Conservation (phyloP, 1,284 basidiomycete species). For the Phenoliferia sp. region DNA sequence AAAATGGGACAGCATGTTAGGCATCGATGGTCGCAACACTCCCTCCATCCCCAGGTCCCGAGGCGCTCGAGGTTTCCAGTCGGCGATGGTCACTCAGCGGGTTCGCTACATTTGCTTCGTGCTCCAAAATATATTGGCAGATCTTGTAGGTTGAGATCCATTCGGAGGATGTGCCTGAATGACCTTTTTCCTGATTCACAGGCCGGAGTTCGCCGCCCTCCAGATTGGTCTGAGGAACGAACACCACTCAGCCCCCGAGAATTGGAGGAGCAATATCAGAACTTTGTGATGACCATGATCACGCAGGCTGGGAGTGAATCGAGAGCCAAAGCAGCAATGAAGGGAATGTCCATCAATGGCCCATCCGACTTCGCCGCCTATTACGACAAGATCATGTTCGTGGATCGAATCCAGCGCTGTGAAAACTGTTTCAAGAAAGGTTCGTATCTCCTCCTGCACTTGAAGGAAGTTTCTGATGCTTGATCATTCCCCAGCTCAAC, state of each 20-base stretch:
- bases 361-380: neutral
- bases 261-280: neutral
- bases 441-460: neutral
- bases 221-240: neutral
- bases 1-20: neutral
- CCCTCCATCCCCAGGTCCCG: neutral
- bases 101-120: neutral
- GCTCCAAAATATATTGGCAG: neutral
- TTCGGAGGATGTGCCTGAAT: no score
- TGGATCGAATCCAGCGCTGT: neutral
- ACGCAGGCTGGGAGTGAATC: neutral
- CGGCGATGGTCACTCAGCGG: neutral
- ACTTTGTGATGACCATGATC: neutral
- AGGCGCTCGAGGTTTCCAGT: neutral
- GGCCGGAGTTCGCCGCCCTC: neutral
- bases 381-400: neutral
- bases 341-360: neutral
- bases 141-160: neutral
- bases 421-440: neutral
- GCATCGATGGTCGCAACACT: neutral
- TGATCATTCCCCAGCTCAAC: neutral
- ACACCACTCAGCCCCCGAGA: neutral
- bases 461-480: neutral
- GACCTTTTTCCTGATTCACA: neutral
- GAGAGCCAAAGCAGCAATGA: neutral